Conservation (phyloP, 2,329 filamentous ascomycete genomes). For the Fusarium compactum region DNA sequence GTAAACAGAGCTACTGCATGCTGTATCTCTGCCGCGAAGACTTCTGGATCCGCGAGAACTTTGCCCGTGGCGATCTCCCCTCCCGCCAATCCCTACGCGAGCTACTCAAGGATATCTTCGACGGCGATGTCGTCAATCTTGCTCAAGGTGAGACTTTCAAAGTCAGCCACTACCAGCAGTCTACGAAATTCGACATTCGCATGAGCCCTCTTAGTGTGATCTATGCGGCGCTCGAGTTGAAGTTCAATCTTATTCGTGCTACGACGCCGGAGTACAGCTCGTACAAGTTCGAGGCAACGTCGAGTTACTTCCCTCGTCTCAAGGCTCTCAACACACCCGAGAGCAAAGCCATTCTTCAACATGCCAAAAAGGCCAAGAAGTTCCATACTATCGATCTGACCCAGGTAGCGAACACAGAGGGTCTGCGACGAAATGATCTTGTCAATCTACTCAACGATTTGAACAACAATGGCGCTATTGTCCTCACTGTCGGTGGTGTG, state of each 20-base stretch:
- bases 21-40: conserved; percentile 69
- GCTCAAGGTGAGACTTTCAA: conserved; percentile 49
- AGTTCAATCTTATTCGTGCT: conserved; percentile 67
- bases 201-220: conserved; percentile 63
- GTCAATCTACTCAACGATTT: conserved; percentile 67
- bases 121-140: conserved; percentile 42
- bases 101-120: conserved; percentile 66
- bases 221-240: conserved; percentile 71
- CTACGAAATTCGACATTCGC: conserved; percentile 66
- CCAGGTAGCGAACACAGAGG: conserved; percentile 46
- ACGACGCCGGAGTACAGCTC: conserved; percentile 68
- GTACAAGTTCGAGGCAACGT: conserved; percentile 62
- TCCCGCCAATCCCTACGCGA: conserved; percentile 61
- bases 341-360: conserved; percentile 58
- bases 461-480: conserved; percentile 61
- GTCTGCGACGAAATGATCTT: conserved; percentile 59
- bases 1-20: conserved; percentile 65
- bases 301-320: conserved; percentile 49
- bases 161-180: conserved; percentile 59
- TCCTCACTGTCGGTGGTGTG: conserved; percentile 65
- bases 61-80: conserved; percentile 70
- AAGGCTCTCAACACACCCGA: conserved; percentile 55
- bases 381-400: conserved; percentile 64
- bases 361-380: conserved; percentile 56
- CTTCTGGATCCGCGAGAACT: conserved; percentile 69